Base-by-base conservation (phyloP, 352 stramenopile genomes). In the Globisporangium okanoganense region DNA sequence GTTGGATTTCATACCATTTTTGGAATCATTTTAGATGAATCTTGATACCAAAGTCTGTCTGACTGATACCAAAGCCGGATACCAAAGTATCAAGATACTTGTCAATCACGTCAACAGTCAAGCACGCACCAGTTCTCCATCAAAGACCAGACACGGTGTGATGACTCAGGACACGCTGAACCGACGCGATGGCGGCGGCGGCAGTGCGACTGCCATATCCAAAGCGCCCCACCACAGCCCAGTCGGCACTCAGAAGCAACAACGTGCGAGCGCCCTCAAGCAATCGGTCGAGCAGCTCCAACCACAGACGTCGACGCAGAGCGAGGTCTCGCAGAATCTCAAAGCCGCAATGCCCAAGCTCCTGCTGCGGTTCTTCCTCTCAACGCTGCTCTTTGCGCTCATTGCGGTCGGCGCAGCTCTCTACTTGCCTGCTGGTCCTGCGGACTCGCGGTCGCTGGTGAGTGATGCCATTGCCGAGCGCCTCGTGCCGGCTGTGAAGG, bases 301-400 rank as follows among this genome's bases (percentile, higher is more conserved):
- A 41, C 16, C 29, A 8, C 48, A 55, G 48, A 5, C 48, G 9
- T 44, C 56, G 9, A 44, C 51, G 20, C 35, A 49, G 50, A 57
- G 40, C 43, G 55, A 50, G 12, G 69, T 48, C 44, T 33, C 38
- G 50, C 38, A 55, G 25, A 62, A 12, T 41, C 53, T 70, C 12
- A 51, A 43, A 18, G 53, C 61, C 44, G 66, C 71, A 53, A 64
- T 82, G 67, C 67, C 69, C 41, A 61, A 52, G 38, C 47, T 81
- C 7, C 48, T 82, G 20, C 58, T 78, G 38, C 73, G 76, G 35
- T 62, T 77, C 35, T 55, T 52, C 29, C 55, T 82, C 22, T 47
- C 47, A 40, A 59, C 51, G 16, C 31, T 74, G 29, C 58, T 79
- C n/a, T 58, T 84, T 31, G 70, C 31, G 63, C 24, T 62, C 61